A percentile compares a stretch with the other conserved stretches of the same genome.
These are phyloP conservation scores for Podila clonocystis DNA, from an alignment of 192 early-diverging fungal species.

Conservation along the genomic window DNA sequence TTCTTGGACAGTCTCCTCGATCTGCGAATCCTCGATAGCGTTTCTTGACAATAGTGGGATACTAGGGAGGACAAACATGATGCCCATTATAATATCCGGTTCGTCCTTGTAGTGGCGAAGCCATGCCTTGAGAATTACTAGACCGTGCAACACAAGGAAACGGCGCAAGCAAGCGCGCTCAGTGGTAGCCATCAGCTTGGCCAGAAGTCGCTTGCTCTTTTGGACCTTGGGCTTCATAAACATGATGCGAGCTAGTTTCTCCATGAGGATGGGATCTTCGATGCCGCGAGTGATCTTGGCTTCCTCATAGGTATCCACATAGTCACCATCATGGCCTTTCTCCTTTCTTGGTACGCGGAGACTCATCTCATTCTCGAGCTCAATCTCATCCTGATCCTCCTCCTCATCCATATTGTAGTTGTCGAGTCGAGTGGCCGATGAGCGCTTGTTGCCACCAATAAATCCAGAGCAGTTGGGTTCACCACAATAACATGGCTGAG, in stretches of 20 bases:
- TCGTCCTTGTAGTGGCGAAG: conserved; percentile 72
- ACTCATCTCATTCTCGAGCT: conserved; percentile 64
- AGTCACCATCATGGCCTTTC: conserved; percentile 49
- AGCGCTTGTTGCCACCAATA: conserved; percentile 87
- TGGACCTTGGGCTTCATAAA: conserved; percentile 79
- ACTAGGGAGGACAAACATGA: conserved; percentile 72
- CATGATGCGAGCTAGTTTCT: conserved; percentile 45
- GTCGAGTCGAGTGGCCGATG: conserved; percentile 62
- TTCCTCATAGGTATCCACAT: conserved; percentile 50
- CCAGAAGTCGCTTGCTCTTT: conserved; percentile 78
- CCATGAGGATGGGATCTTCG: conserved; percentile 47
- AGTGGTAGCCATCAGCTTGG: conserved; percentile 70
- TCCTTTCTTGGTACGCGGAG: conserved; percentile 61
- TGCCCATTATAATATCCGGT: conserved; percentile 67
- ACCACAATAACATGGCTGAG: conserved; percentile 95
- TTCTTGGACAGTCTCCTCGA: conserved; percentile 74
- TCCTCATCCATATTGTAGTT: conserved; percentile 62
- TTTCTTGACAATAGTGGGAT: conserved; percentile 87
- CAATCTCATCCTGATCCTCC: conserved; percentile 62
- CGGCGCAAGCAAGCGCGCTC: conserved; percentile 58
- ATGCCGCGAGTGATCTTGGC: conserved; percentile 38
- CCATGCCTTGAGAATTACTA: conserved; percentile 82
- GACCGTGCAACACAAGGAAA: conserved; percentile 74
- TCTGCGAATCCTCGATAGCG: conserved; percentile 77
- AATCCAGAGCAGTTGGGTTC: conserved; percentile 87